Percentiles rank a stretch among this genome's conserved stretches.
These are phyloP conservation scores for Penicillium canariense DNA, from an alignment of 495 filamentous ascomycete genomes.

Conservation along the genomic window DNA sequence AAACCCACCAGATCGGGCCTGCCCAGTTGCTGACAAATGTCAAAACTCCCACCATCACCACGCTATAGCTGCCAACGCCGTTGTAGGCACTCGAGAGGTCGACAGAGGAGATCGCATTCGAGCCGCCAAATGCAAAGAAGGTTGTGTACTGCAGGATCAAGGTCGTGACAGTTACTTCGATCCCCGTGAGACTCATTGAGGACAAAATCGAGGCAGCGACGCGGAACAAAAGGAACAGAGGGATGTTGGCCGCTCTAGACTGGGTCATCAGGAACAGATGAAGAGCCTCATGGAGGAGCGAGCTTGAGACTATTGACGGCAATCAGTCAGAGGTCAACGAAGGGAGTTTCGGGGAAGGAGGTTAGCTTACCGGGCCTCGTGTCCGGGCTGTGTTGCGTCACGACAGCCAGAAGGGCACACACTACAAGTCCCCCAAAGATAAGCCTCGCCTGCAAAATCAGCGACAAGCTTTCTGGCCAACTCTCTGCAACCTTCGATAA, in stretches of 20 bases:
- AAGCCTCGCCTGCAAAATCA: conserved; percentile 41
- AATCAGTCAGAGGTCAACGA: conserved; percentile 9
- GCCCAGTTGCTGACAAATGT: conserved; percentile 91
- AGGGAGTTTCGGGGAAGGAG: not conserved
- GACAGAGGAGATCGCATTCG: conserved; percentile 88
- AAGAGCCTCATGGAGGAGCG: conserved; percentile 61
- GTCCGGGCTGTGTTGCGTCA: not conserved
- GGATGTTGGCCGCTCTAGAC: conserved; percentile 76
- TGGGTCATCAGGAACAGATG: conserved; percentile 84
- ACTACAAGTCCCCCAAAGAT: conserved; percentile 48
- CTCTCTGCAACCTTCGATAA: conserved; percentile 44
- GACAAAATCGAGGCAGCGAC: conserved; percentile 53
- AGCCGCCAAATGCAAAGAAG: conserved; percentile 90
- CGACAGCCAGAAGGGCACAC: conserved; percentile 33
- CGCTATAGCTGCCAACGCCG: conserved; percentile 67
- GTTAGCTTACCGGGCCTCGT: not conserved
- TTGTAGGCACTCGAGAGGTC: conserved; percentile 85
- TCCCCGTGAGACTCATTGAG: conserved; percentile 41
- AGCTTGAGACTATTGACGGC: conserved; percentile 13
- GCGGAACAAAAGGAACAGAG: conserved; percentile 74
- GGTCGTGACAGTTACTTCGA: conserved; percentile 61
- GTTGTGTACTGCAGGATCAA: conserved; percentile 68
- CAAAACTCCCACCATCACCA: conserved; percentile 67
- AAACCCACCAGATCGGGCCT: conserved; percentile 83
- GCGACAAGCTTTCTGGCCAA: conserved; percentile 50